Percentiles rank a stretch among this genome's conserved stretches.
Evolutionary conservation across 148 eudicot species (phyloP).

Genomic region (Arctostaphylos glauca): DNA sequence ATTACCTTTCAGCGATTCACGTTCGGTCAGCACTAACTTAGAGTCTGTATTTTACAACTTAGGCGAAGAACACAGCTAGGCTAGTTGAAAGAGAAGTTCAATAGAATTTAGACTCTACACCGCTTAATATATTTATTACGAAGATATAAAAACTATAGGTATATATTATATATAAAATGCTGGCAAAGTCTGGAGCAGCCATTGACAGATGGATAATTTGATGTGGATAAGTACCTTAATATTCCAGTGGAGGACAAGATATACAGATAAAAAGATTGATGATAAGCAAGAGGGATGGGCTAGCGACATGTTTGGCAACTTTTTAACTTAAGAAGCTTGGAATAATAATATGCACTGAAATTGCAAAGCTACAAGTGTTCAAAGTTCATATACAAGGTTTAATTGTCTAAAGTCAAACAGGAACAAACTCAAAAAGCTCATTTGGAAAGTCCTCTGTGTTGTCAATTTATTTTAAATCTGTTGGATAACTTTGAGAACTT

Average conservation of each 20-base stretch:
- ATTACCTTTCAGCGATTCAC: too few species aligned
- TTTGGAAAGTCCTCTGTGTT: not conserved
- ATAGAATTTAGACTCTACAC: too few species aligned
- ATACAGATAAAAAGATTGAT: too few species aligned
- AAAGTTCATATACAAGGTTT: not conserved
- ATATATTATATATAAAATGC: too few species aligned
- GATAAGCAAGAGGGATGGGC: not conserved
- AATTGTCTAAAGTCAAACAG: not conserved
- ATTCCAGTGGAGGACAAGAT: not conserved
- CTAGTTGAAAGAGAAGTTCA: too few species aligned
- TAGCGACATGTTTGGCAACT: not conserved
- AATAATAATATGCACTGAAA: conserved; percentile 8
- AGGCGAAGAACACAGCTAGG: too few species aligned
- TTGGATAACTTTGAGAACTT: too few species aligned
- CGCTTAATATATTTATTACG: too few species aligned
- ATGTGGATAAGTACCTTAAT: not conserved
- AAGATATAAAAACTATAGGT: too few species aligned
- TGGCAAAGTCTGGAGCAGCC: not conserved
- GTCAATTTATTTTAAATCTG: too few species aligned
- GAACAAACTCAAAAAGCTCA: conserved; percentile 8
- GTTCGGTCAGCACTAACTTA: too few species aligned
- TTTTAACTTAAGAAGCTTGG: conserved; percentile 13
- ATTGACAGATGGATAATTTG: not conserved
- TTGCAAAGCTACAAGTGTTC: not conserved
- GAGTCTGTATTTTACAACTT: too few species aligned